phyloP scores from a whole-genome alignment of 2,329 filamentous ascomycete species.

The Plectosphaerella cucumerina region DNA sequence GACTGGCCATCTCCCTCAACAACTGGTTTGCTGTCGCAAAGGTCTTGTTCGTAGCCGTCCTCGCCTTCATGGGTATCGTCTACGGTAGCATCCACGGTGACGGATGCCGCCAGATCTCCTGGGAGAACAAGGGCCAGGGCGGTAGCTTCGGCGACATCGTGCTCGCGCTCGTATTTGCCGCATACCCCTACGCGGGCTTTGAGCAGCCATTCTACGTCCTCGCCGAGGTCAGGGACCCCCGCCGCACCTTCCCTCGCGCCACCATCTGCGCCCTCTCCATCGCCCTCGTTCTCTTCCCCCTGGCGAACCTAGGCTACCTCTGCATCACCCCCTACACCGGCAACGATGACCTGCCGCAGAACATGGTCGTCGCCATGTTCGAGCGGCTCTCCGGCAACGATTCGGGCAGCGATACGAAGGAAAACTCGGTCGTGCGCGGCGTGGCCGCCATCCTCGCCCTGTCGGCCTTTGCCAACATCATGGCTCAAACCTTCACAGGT shows the following conservation, averaged over 20 bases:
- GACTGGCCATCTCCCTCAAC: slow-evolving; percentile 33
- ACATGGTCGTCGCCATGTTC: slow-evolving; percentile 16
- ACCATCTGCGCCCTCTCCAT: slow-evolving; percentile 24
- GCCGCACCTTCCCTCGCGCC: slow-evolving; percentile 27
- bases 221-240: slow-evolving; percentile 34
- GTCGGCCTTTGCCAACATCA: slow-evolving; percentile 43
- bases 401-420: not conserved
- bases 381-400: slow-evolving; percentile 18
- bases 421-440: slow-evolving; percentile 19
- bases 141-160: slow-evolving; percentile 13
- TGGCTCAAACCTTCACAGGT: slow-evolving; percentile 43
- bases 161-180: slow-evolving; percentile 16
- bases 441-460: slow-evolving; percentile 38
- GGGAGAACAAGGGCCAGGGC: slow-evolving; percentile 6
- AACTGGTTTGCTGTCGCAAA: slow-evolving; percentile 39
- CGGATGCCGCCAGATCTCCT: slow-evolving; percentile 8
- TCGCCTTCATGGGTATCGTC: slow-evolving; percentile 31
- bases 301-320: slow-evolving; percentile 35
- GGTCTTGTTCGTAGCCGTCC: slow-evolving; percentile 30
- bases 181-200: slow-evolving; percentile 14
- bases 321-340: slow-evolving; percentile 15
- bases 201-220: slow-evolving; percentile 22
- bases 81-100: slow-evolving; percentile 13
- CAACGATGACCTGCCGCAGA: slow-evolving; percentile 4
- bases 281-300: slow-evolving; percentile 28